Conservation (phyloP, 331 rosid species). For the Pyrus hybrid region DNA sequence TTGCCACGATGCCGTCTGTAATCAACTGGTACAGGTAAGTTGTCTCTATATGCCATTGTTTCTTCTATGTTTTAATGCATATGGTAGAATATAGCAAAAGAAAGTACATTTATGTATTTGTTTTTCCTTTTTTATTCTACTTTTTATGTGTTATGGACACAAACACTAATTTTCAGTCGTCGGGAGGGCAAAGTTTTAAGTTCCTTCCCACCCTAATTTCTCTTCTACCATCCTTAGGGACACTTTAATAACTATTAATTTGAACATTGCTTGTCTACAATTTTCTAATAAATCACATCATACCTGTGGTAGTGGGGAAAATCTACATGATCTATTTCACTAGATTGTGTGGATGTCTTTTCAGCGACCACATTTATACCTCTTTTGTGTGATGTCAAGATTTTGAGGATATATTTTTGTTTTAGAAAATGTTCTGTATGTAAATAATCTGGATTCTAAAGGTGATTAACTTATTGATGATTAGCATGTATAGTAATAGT, state of each 20-base stretch:
- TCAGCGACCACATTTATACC: not conserved
- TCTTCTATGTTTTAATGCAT: not conserved
- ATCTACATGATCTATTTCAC: not conserved
- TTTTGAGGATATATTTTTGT: not conserved
- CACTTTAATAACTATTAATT: not conserved
- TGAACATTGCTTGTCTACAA: not conserved
- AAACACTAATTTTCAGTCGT: not conserved
- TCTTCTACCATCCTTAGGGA: not conserved
- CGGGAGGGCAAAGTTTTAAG: not conserved
- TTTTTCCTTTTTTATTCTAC: not conserved
- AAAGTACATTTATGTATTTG: not conserved
- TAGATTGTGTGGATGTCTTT: not conserved
- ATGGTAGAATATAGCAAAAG: not conserved
- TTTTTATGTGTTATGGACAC: not conserved
- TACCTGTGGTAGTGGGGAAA: not conserved
- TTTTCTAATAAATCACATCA: not conserved
- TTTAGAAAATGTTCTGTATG: not conserved
- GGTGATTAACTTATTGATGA: not conserved
- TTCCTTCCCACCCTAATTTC: not conserved
- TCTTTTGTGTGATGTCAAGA: not conserved
- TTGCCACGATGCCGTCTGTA: conserved; percentile 88
- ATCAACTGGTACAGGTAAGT: conserved; percentile 96
- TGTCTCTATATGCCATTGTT: not conserved
- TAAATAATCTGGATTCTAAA: not conserved
- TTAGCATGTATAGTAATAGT: not conserved